Evolutionary conservation across 257 asterid genomes (phyloP), one percentile per base, ranked within the genome.

Genomic region (Lavandula angustifolia): DNA sequence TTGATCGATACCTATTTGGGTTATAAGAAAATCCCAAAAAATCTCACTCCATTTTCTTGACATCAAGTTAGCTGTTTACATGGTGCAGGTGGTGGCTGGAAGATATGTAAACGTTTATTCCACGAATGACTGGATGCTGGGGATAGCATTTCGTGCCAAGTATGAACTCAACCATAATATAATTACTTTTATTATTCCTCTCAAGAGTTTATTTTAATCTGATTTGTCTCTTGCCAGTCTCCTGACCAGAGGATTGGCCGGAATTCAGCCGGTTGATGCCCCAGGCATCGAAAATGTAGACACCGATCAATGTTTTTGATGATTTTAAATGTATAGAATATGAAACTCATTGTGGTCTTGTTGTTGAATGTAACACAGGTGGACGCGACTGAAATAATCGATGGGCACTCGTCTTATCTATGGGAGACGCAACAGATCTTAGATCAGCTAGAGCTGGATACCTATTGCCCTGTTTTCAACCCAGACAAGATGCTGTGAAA

Each of bases 111-210:
- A 94, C 16, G 89, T 79, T 10, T 94, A 89, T 68, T 82, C 99
- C 9, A 81, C 95, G 18, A 84, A 74, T 34, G 99, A 94, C 71
- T 87, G 97, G 99, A 94, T 90, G 91, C 97, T 90, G 22, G 99
- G 96, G 75, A 66, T 94, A 73, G 97, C 88, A 52, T 94, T 94
- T 66, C 96, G 97, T 67, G 96, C 99, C 64, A 94, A 74, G 99
- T 90, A 83, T 58, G 79, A 60, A 47, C 60, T 44, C 66, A 14
- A 60, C 22, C 41, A 9, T 31, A 11, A 3, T 57, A 52, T 22
- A 69, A 46, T 33, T 50, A 33, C 35, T 4, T 34, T 41, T 14
- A n/a, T 35, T 35, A 37, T 31, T 42, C 62, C 56, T 32, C 3
- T 32, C 4, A 32, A 32, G 35, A 11, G 16, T 3, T 42, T 2